phyloP scores from a whole-genome alignment of 768 basidiomycete species.

The Calocera cornea region DNA sequence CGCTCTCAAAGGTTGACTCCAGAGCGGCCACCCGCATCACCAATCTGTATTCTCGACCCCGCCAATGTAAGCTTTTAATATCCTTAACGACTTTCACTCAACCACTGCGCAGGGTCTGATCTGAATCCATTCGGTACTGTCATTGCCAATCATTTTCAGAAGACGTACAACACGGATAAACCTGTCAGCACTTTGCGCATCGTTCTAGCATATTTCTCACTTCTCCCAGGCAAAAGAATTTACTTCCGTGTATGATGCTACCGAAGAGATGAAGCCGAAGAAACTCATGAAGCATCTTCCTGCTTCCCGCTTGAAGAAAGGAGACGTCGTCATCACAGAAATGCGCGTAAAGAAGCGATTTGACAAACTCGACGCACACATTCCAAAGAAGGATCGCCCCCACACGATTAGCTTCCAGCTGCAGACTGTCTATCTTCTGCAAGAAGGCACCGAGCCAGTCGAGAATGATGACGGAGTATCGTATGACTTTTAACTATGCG shows the following conservation, averaged over 20 bases:
- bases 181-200: not conserved
- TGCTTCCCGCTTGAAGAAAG: not conserved
- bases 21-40: not conserved
- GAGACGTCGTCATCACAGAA: not conserved
- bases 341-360: not conserved
- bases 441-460: not conserved
- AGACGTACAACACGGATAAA: not conserved
- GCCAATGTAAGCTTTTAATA: not conserved
- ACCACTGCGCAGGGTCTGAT: not conserved
- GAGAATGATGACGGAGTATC: not conserved
- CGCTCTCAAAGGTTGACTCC: not conserved
- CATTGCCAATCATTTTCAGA: not conserved
- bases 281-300: not conserved
- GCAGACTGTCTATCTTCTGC: not conserved
- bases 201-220: too few species aligned
- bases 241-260: not conserved
- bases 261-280: not conserved
- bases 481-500: not conserved
- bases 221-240: not conserved
- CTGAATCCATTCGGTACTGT: not conserved
- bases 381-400: not conserved
- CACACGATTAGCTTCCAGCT: not conserved
- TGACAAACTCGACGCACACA: not conserved
- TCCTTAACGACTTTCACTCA: not conserved
- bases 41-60: not conserved